Conservation (phyloP, 768 basidiomycete genomes). For the Piloderma croceum region DNA sequence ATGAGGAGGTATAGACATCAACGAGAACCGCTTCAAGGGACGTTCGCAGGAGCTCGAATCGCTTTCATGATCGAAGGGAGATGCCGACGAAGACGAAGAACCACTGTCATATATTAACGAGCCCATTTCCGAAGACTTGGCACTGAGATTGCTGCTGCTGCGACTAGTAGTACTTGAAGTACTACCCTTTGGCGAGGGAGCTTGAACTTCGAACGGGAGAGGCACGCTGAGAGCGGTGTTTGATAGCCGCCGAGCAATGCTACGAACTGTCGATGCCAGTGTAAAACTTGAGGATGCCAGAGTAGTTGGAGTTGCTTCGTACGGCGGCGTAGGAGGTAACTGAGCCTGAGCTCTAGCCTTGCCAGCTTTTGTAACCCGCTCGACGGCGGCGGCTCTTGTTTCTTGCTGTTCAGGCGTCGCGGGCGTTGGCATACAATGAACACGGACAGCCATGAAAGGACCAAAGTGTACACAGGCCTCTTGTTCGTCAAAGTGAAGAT, state of each 20-base stretch:
- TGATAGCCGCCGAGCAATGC: conserved; percentile 56
- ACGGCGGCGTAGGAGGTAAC: conserved; percentile 36
- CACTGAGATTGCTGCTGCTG: conserved; percentile 34
- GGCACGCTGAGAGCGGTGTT: conserved; percentile 20
- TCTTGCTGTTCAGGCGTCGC: conserved; percentile 33
- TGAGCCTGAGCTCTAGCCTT: conserved; percentile 48
- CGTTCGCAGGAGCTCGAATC: conserved; percentile 36
- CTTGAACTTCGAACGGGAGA: conserved; percentile 16
- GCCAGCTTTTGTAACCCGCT: conserved; percentile 48
- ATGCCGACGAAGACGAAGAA: conserved; percentile 50
- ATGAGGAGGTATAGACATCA: conserved; percentile 43
- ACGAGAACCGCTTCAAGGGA: conserved; percentile 34
- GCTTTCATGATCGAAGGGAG: conserved; percentile 43
- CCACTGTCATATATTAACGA: conserved; percentile 61
- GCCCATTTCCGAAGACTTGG: conserved; percentile 52
- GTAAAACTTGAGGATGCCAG: conserved; percentile 26
- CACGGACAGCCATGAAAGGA: conserved; percentile 43
- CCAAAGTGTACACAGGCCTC: conserved; percentile 56
- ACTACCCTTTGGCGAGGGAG: conserved; percentile 29
- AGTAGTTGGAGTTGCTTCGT: conserved; percentile 27
- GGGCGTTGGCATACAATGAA: conserved; percentile 1
- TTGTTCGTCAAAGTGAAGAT: conserved; percentile 82
- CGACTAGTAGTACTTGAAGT: conserved; percentile 40
- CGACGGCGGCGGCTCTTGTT: conserved; percentile 48
- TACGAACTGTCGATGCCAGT: conserved; percentile 51